These are phyloP conservation scores for Ogataea corticis DNA, from an alignment of 805 yeast species.

Conservation along the genomic window DNA sequence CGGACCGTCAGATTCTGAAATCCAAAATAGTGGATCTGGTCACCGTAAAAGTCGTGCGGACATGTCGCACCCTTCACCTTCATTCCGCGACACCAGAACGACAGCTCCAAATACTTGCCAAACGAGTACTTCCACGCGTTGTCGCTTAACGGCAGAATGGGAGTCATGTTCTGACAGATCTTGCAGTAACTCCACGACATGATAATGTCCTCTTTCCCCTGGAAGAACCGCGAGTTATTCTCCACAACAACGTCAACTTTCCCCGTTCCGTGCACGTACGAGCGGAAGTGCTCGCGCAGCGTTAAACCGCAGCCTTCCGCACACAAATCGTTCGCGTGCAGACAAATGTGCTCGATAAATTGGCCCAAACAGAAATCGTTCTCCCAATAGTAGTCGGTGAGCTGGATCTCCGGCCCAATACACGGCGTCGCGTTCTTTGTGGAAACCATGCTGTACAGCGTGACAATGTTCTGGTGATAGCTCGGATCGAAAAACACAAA, in stretches of 20 bases:
- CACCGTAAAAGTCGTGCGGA: slow-evolving; percentile 75
- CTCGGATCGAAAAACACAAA: slow-evolving; percentile 63
- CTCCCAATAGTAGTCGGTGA: slow-evolving; percentile 86
- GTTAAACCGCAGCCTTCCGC: slow-evolving; percentile 79
- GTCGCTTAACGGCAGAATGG: slow-evolving; percentile 79
- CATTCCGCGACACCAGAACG: slow-evolving; percentile 71
- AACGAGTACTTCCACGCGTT: slow-evolving; percentile 88
- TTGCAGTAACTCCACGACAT: slow-evolving; percentile 93
- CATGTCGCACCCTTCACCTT: slow-evolving; percentile 64
- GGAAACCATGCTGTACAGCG: slow-evolving; percentile 80
- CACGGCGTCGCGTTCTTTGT: slow-evolving; percentile 88
- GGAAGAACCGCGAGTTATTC: slow-evolving; percentile 51
- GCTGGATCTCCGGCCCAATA: slow-evolving; percentile 82
- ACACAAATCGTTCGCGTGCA: slow-evolving; percentile 67
- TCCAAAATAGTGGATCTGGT: slow-evolving; percentile 83
- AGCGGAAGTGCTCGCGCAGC: slow-evolving; percentile 72
- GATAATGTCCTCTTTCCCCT: slow-evolving; percentile 65
- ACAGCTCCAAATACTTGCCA: slow-evolving; percentile 87
- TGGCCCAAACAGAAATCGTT: slow-evolving; percentile 89
- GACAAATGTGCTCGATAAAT: slow-evolving; percentile 75
- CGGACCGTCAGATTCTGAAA: slow-evolving; percentile 75
- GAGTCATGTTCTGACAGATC: slow-evolving; percentile 70
- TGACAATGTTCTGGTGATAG: slow-evolving; percentile 75
- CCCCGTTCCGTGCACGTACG: slow-evolving; percentile 87
- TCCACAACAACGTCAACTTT: slow-evolving; percentile 79